Percentiles rank a stretch among this genome's conserved stretches.
These are phyloP conservation scores for Gonium pectorale DNA, from an alignment of 139 green algal genomes.

Conservation along the genomic window DNA sequence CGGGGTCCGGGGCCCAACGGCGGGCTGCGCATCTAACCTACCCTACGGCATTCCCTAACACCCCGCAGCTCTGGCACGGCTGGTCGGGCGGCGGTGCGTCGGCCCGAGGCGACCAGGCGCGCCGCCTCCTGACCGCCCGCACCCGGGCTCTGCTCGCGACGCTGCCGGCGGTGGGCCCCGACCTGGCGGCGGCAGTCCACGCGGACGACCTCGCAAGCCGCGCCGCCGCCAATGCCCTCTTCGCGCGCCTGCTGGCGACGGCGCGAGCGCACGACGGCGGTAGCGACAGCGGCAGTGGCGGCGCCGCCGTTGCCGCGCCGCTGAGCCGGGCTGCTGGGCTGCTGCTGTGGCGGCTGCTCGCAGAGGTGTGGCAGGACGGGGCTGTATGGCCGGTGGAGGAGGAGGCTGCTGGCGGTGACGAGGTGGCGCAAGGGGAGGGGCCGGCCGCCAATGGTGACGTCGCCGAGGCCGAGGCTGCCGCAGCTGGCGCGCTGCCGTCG, in stretches of 20 bases:
- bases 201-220: background rate
- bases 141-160: background rate
- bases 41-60: background rate
- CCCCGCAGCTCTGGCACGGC: conserved; percentile 5
- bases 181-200: background rate
- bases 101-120: background rate
- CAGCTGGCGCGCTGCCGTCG: background rate
- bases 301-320: background rate
- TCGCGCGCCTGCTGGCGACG: background rate
- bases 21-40: background rate
- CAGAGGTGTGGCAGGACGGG: conserved; percentile 18
- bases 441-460: background rate
- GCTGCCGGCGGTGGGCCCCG: too few species aligned
- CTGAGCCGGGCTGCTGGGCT: too few species aligned
- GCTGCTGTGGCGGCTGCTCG: background rate
- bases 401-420: too few species aligned
- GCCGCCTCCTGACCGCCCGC: background rate
- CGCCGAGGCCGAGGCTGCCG: background rate
- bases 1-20: background rate
- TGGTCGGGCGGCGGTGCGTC: background rate
- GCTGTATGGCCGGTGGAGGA: background rate
- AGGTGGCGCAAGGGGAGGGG: background rate
- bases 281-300: too few species aligned
- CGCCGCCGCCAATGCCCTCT: background rate
- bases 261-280: background rate